These are phyloP conservation scores for Areca catechu DNA, from an alignment of 176 grass and related monocot species.

Conservation along the genomic window DNA sequence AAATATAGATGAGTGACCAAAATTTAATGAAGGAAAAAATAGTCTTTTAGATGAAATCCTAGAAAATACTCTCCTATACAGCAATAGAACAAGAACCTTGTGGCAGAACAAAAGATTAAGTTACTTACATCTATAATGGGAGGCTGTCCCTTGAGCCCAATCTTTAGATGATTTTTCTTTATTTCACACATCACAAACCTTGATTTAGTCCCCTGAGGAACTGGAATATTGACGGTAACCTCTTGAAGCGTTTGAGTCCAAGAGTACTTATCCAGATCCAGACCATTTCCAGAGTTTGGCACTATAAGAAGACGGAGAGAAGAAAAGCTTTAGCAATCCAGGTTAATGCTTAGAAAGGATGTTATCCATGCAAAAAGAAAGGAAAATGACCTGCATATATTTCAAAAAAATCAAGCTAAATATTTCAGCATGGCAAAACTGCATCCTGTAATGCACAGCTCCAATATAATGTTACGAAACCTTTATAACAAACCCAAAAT, in stretches of 20 bases:
- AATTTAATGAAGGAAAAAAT: no score
- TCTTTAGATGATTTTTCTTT: slow-evolving; percentile 81
- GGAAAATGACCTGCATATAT: background rate
- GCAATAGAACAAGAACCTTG: no score
- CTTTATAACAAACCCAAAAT: no score
- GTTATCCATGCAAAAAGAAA: background rate
- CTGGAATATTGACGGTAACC: slow-evolving; percentile 56
- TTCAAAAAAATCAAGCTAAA: no score
- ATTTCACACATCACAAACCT: slow-evolving; percentile 78
- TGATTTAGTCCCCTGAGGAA: slow-evolving; percentile 90
- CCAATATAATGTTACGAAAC: no score
- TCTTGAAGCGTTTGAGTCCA: slow-evolving; percentile 93
- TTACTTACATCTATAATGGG: slow-evolving; percentile 77
- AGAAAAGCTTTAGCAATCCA: background rate
- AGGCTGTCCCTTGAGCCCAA: slow-evolving; percentile 83
- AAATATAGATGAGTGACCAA: no score
- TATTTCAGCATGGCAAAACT: no score
- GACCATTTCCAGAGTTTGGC: slow-evolving; percentile 82
- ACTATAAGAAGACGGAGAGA: slow-evolving; percentile 27
- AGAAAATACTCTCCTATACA: no score
- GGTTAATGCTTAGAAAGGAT: background rate
- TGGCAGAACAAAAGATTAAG: no score
- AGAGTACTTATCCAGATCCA: slow-evolving; percentile 95
- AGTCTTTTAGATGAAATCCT: no score
- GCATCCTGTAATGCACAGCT: no score